A percentile compares a stretch with the other conserved stretches of the same genome.
phyloP scores from a whole-genome alignment of 2,329 filamentous ascomycete genomes.

The Tolypocladium amazonense region DNA sequence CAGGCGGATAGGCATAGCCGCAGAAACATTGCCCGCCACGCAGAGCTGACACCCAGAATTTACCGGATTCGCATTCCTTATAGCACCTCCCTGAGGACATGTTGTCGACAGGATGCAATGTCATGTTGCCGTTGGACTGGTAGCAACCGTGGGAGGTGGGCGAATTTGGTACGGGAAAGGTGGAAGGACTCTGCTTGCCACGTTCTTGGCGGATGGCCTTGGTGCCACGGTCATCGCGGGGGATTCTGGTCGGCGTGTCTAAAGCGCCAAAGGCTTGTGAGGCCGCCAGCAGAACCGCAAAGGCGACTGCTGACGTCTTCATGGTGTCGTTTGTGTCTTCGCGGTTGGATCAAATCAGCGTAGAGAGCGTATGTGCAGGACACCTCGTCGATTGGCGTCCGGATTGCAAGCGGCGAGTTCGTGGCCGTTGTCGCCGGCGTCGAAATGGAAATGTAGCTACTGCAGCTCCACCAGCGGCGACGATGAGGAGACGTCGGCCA shows the following conservation, averaged over 20 bases:
- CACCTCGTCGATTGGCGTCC: not conserved
- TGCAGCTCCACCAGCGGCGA: not conserved
- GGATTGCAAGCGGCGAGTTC: not conserved
- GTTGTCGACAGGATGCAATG: conserved; percentile 9
- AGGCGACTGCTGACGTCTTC: conserved; percentile 18
- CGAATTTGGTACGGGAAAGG: conserved; percentile 23
- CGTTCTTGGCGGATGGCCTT: not conserved
- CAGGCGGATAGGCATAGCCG: conserved; percentile 56
- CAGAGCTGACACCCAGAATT: conserved; percentile 50
- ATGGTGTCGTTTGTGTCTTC: conserved; percentile 8
- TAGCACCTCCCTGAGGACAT: conserved; percentile 32
- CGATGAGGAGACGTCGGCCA: not conserved
- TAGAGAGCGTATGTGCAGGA: conserved; percentile 8
- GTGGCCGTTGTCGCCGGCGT: not conserved
- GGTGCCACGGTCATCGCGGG: not conserved
- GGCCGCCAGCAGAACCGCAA: conserved; percentile 17
- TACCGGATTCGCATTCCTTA: conserved; percentile 26
- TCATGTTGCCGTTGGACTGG: conserved; percentile 29
- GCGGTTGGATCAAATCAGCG: not conserved
- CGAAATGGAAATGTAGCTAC: not conserved
- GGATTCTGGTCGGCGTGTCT: conserved; percentile 5
- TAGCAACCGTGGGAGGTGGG: conserved; percentile 42
- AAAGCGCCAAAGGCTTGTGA: conserved; percentile 12
- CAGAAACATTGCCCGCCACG: conserved; percentile 60
- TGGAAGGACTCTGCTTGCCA: conserved; percentile 22